A percentile compares a stretch with the other conserved stretches of the same genome.
Conservation (phyloP, 345 rosid genomes). For the Linum tenue region DNA sequence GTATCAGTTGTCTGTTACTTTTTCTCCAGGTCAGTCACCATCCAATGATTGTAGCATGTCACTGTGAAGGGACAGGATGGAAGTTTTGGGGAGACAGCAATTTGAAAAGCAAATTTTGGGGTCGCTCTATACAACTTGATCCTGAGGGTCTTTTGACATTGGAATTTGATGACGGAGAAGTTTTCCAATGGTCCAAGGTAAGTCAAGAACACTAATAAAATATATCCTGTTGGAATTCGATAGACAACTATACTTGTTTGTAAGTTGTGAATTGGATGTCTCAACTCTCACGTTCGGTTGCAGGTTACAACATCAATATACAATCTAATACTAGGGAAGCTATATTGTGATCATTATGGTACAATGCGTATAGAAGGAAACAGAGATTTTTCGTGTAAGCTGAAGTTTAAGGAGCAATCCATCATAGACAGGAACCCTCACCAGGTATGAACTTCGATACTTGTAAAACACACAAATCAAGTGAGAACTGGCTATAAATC, state of each 20-base stretch:
- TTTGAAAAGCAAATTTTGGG: slow-evolving; percentile 97
- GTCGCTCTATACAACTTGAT: slow-evolving; percentile 96
- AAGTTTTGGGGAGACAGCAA: slow-evolving; percentile 98
- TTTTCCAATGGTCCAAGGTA: slow-evolving; percentile 96
- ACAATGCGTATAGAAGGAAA: slow-evolving; percentile 83
- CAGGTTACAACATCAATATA: slow-evolving; percentile 99
- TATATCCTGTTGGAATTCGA: neutral
- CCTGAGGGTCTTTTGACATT: slow-evolving; percentile 86
- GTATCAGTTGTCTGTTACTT: slow-evolving; percentile 2
- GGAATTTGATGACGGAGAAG: slow-evolving; percentile 92
- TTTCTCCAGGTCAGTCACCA: slow-evolving; percentile 93
- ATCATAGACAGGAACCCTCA: slow-evolving; percentile 96
- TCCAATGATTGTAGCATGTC: slow-evolving; percentile 97
- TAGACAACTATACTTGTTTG: too few species aligned
- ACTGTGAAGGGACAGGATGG: slow-evolving; percentile 98
- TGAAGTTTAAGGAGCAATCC: slow-evolving; percentile 97
- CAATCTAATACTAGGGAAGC: slow-evolving; percentile 91
- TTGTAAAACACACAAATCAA: too few species aligned
- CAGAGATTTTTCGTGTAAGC: slow-evolving; percentile 70
- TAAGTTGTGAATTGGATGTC: too few species aligned
- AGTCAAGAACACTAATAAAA: neutral
- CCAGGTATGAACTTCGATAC: slow-evolving; percentile 39
- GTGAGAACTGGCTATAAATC: too few species aligned
- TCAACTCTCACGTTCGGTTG: slow-evolving; percentile 8
- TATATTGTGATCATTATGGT: slow-evolving; percentile 96